A percentile compares a stretch with the other conserved stretches of the same genome.
These are phyloP conservation scores for Sarocladiaceae sp. DNA, from an alignment of 2,329 filamentous ascomycete species.

Conservation along the genomic window DNA sequence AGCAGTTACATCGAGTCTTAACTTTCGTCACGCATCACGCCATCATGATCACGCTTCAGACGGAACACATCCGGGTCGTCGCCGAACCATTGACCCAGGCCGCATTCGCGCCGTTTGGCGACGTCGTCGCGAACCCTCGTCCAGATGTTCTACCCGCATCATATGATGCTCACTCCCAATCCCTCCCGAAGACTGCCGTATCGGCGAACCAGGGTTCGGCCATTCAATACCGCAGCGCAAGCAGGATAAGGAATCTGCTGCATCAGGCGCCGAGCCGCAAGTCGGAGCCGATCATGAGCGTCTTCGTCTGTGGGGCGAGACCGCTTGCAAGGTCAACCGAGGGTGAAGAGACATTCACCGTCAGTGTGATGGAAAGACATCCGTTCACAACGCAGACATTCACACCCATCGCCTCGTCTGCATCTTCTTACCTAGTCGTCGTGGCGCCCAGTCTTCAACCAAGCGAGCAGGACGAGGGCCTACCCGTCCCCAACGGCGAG, in stretches of 20 bases:
- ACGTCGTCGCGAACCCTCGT: conserved; percentile 70
- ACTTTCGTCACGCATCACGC: too few species aligned
- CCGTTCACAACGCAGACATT: conserved; percentile 95
- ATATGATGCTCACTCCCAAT: conserved; percentile 31
- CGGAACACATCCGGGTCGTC: conserved; percentile 32
- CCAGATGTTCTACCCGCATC: conserved; percentile 45
- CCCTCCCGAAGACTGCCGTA: conserved; percentile 41
- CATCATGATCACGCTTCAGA: conserved; percentile 9
- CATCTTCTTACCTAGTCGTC: conserved; percentile 68
- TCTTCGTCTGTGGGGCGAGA: conserved; percentile 69
- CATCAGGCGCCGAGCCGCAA: conserved; percentile 51
- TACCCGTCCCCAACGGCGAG: conserved; percentile 22
- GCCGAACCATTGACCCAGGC: conserved; percentile 61
- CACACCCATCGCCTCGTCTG: conserved; percentile 58
- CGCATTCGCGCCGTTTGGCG: conserved; percentile 73
- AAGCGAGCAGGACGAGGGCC: conserved; percentile 16
- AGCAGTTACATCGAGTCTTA: too few species aligned
- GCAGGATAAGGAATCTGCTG: conserved; percentile 68
- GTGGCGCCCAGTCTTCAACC: conserved; percentile 71
- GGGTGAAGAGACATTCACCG: conserved; percentile 38
- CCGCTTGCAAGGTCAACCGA: conserved; percentile 16
- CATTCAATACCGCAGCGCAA: conserved; percentile 77
- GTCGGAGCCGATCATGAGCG: conserved; percentile 63
- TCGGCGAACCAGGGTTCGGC: conserved; percentile 81
- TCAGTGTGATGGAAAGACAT: conserved; percentile 79